Conservation (phyloP, 1,139 yeast genomes). For the Candida freyschussii region DNA sequence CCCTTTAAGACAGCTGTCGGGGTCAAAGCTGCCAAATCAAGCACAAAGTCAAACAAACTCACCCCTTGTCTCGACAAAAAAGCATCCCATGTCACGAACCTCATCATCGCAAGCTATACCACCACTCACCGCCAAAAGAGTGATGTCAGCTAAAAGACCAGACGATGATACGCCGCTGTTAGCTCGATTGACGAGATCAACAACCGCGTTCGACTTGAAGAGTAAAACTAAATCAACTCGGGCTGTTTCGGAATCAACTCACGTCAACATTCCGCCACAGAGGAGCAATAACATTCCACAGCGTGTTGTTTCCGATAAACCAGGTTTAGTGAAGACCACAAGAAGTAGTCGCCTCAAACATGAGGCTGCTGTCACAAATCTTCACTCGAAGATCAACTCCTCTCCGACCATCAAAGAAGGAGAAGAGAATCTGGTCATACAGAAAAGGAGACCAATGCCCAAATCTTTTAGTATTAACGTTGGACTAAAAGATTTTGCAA, state of each 20-base stretch:
- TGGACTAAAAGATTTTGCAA: slow-evolving; percentile 15
- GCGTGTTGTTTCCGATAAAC: slow-evolving; percentile 13
- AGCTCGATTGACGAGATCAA: slow-evolving; percentile 21
- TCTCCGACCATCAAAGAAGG: background rate
- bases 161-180: slow-evolving; percentile 18
- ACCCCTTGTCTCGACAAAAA: no score
- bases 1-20: no score
- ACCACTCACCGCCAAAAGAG: no score
- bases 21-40: no score
- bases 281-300: slow-evolving; percentile 6
- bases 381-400: background rate
- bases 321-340: slow-evolving; percentile 13
- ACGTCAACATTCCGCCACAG: slow-evolving; percentile 8
- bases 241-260: slow-evolving; percentile 4
- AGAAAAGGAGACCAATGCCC: slow-evolving; percentile 15
- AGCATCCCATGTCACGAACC: no score
- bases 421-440: slow-evolving; percentile 6
- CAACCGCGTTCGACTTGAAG: slow-evolving; percentile 20
- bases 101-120: no score
- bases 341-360: slow-evolving; percentile 19
- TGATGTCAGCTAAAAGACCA: no score
- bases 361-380: slow-evolving; percentile 6
- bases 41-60: no score
- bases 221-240: slow-evolving; percentile 3
- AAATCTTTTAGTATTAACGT: slow-evolving; percentile 20